phyloP scores from a whole-genome alignment of 2,329 filamentous ascomycete genomes.

The Paradendryphiella salina region DNA sequence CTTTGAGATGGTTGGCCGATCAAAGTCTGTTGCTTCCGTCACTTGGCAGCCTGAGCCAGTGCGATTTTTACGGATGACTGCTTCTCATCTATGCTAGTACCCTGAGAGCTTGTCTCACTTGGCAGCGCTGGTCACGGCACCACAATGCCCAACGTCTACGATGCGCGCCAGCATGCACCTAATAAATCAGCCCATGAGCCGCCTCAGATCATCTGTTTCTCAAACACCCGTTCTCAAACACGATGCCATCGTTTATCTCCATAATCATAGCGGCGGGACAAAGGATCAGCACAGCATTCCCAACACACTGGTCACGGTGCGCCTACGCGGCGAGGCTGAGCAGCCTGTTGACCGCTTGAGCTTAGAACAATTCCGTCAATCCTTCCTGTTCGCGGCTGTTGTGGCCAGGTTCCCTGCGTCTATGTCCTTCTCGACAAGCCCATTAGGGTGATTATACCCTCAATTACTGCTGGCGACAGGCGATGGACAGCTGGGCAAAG shows the following conservation, averaged over 20 bases:
- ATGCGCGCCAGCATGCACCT: slow-evolving; percentile 5
- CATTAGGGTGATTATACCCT: slow-evolving; percentile 23
- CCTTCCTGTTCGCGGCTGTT: slow-evolving; percentile 18
- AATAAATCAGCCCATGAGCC: slow-evolving; percentile 5
- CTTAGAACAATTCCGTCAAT: slow-evolving; percentile 9
- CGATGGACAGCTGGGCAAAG: slow-evolving; percentile 21
- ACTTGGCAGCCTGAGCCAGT: slow-evolving; percentile 20
- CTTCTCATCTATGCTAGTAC: slow-evolving; percentile 28
- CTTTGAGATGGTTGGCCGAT: slow-evolving; percentile 16
- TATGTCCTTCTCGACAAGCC: slow-evolving; percentile 21
- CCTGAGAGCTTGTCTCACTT: slow-evolving; percentile 21
- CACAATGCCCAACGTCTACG: slow-evolving; percentile 3
- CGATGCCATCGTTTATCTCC: neutral
- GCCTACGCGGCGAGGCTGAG: slow-evolving; percentile 15
- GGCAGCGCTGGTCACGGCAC: slow-evolving; percentile 19
- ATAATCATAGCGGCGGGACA: slow-evolving; percentile 3
- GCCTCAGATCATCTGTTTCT: slow-evolving; percentile 1
- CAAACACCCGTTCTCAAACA: slow-evolving; percentile 7
- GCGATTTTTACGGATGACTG: slow-evolving; percentile 29
- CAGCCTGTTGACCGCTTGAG: slow-evolving; percentile 15
- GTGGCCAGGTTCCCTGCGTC: slow-evolving; percentile 5
- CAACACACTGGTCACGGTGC: slow-evolving; percentile 13
- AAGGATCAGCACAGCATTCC: slow-evolving; percentile 11
- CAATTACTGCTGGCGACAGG: slow-evolving; percentile 13
- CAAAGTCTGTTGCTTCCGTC: slow-evolving; percentile 15